These are phyloP conservation scores for Starmerella bombi DNA, from an alignment of 805 yeast species.

Conservation along the genomic window DNA sequence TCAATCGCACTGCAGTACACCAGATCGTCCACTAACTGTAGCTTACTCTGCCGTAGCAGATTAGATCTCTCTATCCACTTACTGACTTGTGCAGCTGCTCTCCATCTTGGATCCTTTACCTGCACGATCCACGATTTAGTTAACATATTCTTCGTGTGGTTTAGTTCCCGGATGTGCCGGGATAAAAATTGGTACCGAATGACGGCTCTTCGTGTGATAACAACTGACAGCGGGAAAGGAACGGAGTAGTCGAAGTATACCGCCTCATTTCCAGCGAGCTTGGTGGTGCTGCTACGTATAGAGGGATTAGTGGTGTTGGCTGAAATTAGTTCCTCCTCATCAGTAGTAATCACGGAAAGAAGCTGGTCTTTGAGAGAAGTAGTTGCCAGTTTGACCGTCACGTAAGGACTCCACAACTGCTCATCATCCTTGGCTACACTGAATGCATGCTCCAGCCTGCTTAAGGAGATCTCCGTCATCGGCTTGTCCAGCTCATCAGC, in stretches of 20 bases:
- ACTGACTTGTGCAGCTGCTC: constrained; percentile 11
- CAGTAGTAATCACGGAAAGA: constrained; percentile 3
- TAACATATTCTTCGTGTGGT: constrained; percentile 40
- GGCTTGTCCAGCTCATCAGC: constrained; percentile 39
- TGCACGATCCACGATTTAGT: constrained; percentile 3
- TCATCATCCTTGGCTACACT: constrained; percentile 22
- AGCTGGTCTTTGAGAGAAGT: constrained; percentile 24
- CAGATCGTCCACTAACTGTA: constrained; percentile 42
- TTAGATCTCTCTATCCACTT: background rate
- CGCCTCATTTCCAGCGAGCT: constrained; percentile 25
- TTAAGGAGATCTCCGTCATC: constrained; percentile 22
- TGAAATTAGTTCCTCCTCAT: background rate
- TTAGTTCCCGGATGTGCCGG: constrained; percentile 53
- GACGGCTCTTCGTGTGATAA: constrained; percentile 55
- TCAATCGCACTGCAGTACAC: constrained; percentile 43
- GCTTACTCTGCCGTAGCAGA: constrained; percentile 36
- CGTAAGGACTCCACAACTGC: constrained; percentile 13
- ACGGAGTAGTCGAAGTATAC: constrained; percentile 33
- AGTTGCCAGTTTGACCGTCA: constrained; percentile 27
- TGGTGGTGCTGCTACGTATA: background rate
- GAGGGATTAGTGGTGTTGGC: background rate
- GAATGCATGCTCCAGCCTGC: constrained; percentile 29
- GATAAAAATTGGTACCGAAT: constrained; percentile 70
- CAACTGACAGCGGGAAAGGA: constrained; percentile 77
- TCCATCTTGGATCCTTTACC: constrained; percentile 1